Conservation (phyloP, 768 basidiomycete genomes). For the Mrakia frigida region DNA sequence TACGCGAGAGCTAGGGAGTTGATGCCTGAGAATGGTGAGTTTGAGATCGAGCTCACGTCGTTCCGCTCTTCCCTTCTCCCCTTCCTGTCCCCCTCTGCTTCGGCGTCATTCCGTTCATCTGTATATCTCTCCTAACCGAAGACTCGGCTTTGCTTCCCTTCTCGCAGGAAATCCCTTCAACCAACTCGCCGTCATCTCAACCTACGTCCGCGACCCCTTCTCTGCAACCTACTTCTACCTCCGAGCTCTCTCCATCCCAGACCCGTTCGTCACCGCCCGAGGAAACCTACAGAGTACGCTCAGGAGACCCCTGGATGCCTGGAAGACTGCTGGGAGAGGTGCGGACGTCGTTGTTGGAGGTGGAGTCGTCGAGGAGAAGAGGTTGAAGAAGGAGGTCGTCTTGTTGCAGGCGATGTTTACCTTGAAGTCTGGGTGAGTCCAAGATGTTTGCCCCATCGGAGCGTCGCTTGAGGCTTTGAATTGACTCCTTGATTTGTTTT, state of each 20-base stretch:
- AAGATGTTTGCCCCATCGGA: too few species aligned
- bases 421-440: slow-evolving; percentile 48
- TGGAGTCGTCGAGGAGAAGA: slow-evolving; percentile 41
- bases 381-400: slow-evolving; percentile 68
- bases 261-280: slow-evolving; percentile 78
- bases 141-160: not conserved
- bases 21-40: slow-evolving; percentile 72
- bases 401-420: slow-evolving; percentile 65
- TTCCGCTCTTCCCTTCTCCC: not conserved
- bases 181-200: slow-evolving; percentile 87
- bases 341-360: slow-evolving; percentile 24
- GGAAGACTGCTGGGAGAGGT: slow-evolving; percentile 29
- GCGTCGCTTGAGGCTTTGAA: too few species aligned
- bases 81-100: not conserved
- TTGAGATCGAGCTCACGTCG: not conserved
- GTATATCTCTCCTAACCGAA: not conserved
- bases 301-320: slow-evolving; percentile 60
- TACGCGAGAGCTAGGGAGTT: slow-evolving; percentile 81
- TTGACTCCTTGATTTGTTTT: not conserved
- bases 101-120: too few species aligned
- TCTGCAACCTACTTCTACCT: slow-evolving; percentile 78
- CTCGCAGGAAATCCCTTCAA: slow-evolving; percentile 69
- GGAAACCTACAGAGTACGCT: slow-evolving; percentile 77
- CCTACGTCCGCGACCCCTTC: slow-evolving; percentile 79
- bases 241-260: slow-evolving; percentile 77